Base-by-base conservation (phyloP, 176 grass and related monocot genomes). In the Tillandsia fasciculata region DNA sequence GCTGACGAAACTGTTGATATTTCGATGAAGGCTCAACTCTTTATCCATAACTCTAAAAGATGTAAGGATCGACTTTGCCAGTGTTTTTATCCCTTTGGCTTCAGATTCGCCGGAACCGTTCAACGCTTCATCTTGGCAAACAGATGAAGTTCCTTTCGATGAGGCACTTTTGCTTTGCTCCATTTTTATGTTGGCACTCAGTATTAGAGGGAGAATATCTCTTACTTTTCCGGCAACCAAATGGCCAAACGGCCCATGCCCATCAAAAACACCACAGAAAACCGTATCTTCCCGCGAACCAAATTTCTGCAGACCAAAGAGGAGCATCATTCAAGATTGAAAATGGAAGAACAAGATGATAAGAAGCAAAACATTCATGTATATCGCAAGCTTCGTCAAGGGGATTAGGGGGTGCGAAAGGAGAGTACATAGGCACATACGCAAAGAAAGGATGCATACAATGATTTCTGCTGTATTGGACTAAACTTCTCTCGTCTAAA, bases 191-290 rank as follows among this genome's bases (percentile, higher is more conserved):
- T 50, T 64, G 68, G 81, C 75, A 74, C 76, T 72, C 33, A 96
- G 66, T 66, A 89, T 96, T 1, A 42, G 63, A 83, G 92, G 92
- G 18, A 91, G 88, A 76, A 63, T 82, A 64, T 96, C 86, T 79
- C 92, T 88, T 67, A 96, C 88, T 82, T 84, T 96, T 58, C 80
- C 77, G 8, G 92, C 88, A 9, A 96, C 78, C 9, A 91, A 72
- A 88, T 96, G 92, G 49, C 92, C 92, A 78, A 89, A 82, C 68
- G 92, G 92, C 26, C 92, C 92, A 66, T 96, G 92, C 10, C 92
- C 92, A 27, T 96, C 92, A 72, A 96, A 96, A 78, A 96, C 88
- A 69, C 92, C 92, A 80, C 92, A 96, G 74, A 91, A 96, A 51
- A 83, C 27, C 23, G 86, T 86, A 65, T 87, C 92, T 76, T 75